phyloP scores from a whole-genome alignment of 805 yeast genomes.

The Brettanomyces naardenensis region DNA sequence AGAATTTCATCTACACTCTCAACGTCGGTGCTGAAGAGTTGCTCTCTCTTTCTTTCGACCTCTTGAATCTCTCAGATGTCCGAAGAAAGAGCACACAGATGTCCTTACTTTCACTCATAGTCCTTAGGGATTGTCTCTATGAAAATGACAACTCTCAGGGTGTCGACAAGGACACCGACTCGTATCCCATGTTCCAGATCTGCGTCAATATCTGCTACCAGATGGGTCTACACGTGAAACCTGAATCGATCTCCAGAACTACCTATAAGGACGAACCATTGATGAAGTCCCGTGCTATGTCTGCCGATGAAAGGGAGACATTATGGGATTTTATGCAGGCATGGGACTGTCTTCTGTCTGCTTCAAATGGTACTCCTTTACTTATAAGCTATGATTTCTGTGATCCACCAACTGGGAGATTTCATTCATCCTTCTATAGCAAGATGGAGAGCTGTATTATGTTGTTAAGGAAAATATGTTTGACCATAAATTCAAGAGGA shows the following conservation, averaged over 20 bases:
- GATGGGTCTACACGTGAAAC: conserved; percentile 7
- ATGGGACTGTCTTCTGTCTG: conserved; percentile 8
- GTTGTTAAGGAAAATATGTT: not conserved
- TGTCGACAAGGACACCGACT: conserved; percentile 1
- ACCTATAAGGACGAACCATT: not conserved
- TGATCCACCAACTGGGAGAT: conserved; percentile 2
- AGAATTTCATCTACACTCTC: not conserved
- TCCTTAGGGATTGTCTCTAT: conserved; percentile 2
- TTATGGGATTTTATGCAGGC: conserved; percentile 13
- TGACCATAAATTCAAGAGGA: not conserved
- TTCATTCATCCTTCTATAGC: not conserved
- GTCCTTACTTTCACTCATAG: conserved; percentile 7
- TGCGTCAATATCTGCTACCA: conserved; percentile 3
- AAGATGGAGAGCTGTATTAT: not conserved
- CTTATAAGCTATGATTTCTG: conserved; percentile 10
- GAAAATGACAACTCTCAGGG: conserved; percentile 1
- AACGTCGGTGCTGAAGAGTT: not conserved
- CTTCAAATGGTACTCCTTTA: conserved; percentile 7
- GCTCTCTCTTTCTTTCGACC: not conserved
- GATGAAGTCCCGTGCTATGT: not conserved
- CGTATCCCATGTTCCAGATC: conserved; percentile 8
- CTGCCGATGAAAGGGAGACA: not conserved
- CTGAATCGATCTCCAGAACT: not conserved
- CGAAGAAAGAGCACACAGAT: conserved; percentile 4
- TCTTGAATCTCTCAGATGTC: conserved; percentile 10